phyloP scores from a whole-genome alignment of 2,329 filamentous ascomycete genomes.

The Hymenotorrendiella dingleyae region DNA sequence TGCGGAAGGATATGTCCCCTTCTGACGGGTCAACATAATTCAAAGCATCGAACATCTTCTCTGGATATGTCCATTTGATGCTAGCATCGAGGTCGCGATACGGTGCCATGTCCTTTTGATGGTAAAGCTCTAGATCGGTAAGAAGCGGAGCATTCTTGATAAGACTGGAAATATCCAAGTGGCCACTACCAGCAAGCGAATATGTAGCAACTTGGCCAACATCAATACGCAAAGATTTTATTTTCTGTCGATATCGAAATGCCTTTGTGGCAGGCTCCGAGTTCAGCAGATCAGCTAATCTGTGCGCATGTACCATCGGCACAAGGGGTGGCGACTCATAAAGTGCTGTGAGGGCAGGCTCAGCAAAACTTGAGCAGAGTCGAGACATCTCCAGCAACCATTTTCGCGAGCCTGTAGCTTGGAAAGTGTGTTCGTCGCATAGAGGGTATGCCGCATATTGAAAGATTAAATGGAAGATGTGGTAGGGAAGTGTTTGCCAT shows the following conservation, averaged over 20 bases:
- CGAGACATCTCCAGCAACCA: conserved; percentile 63
- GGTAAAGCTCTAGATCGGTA: conserved; percentile 64
- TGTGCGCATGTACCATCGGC: conserved; percentile 41
- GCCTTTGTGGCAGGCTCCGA: conserved; percentile 26
- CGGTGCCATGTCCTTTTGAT: conserved; percentile 61
- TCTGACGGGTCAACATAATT: conserved; percentile 45
- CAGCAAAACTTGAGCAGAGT: conserved; percentile 59
- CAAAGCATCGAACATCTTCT: conserved; percentile 59
- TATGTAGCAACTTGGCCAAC: conserved; percentile 44
- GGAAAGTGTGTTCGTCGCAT: conserved; percentile 40
- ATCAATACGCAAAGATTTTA: conserved; percentile 28
- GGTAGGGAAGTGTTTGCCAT: conserved; percentile 60
- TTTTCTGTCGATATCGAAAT: conserved; percentile 29
- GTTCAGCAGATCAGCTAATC: conserved; percentile 46
- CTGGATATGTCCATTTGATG: conserved; percentile 65
- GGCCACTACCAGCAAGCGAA: conserved; percentile 45
- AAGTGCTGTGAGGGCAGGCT: conserved; percentile 67
- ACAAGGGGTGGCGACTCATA: conserved; percentile 65
- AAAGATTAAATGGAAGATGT: conserved; percentile 65
- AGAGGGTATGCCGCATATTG: conserved; percentile 57
- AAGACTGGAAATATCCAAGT: conserved; percentile 51
- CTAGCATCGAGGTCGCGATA: conserved; percentile 52
- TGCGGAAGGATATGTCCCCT: conserved; percentile 24
- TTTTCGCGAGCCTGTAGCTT: conserved; percentile 38
- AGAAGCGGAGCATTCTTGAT: conserved; percentile 62